Base-by-base conservation (phyloP, 805 yeast species). In the Candida boleticola region DNA sequence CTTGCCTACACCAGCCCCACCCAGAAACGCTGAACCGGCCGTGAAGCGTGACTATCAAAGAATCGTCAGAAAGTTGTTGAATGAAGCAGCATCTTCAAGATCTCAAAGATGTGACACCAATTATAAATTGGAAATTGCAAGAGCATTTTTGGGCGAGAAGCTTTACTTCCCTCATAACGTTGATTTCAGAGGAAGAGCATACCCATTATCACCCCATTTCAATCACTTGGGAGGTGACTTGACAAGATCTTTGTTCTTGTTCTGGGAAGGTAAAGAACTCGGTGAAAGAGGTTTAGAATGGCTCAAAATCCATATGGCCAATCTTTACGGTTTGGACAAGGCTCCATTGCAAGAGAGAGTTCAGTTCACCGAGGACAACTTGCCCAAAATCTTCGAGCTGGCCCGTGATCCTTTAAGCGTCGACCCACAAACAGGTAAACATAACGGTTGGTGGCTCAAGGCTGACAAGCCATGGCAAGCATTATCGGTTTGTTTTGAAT, bases 41-140 rank as follows among this genome's bases (percentile, higher is more conserved):
- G 84, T 69, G 6, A 73, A 84, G 34, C 75, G 81, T 43, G 83
- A 80, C 37, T 87, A 93, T 77, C 82, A 82, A 51, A 70, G 80
- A 21, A 62, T 70, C 37, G 79, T 86, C 43, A 82, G 80, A 42
- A 72, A 68, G 29, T 53, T 78, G 6, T 73, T 81, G 17, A 77
- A 80, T 48, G 82, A 79, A 33, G 82, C 81, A 46, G 78, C 85
- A 9, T 71, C 83, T 18, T 72, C 76, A 47, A 80, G 93, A 61
- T 90, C 98, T 0, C 85, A 83, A 59, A 79, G 99, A 61, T 93
- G 99, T 68, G 97, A 90, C 63, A 74, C 87, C 48, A 92, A 93
- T 60, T 93, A 93, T 62, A 93, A 89, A 60, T 66, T 93, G 40
- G 99, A 93, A 62, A 89, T 93, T 57, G 98, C 99, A 0, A 76